Conservation (phyloP, 805 yeast species). For the Candida stauntonica region DNA sequence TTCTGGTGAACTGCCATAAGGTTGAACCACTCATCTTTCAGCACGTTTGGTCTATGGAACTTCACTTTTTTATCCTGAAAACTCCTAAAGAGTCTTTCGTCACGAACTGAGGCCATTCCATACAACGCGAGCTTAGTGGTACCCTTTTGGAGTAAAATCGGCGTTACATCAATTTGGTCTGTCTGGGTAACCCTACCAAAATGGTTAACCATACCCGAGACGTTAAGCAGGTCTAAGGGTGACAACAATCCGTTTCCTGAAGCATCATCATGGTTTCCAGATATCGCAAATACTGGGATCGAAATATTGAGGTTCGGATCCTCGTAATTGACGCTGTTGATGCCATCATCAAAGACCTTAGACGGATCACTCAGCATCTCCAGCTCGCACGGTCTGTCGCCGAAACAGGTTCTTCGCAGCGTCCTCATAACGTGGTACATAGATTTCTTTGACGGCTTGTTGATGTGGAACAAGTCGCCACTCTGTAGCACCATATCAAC, state of each 20-base stretch:
- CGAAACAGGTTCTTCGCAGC: conserved; percentile 68
- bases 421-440: conserved; percentile 76
- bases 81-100: conserved; percentile 79
- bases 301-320: conserved; percentile 88
- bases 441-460: conserved; percentile 84
- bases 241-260: conserved; percentile 80
- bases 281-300: conserved; percentile 85
- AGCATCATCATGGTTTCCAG: conserved; percentile 97
- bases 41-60: conserved; percentile 64
- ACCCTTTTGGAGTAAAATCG: conserved; percentile 81
- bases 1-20: conserved; percentile 89
- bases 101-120: conserved; percentile 85
- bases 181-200: conserved; percentile 78
- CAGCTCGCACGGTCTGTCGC: conserved; percentile 82
- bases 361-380: conserved; percentile 79
- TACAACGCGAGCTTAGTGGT: conserved; percentile 76
- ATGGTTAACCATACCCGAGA: conserved; percentile 81
- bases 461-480: conserved; percentile 90
- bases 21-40: conserved; percentile 72
- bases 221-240: conserved; percentile 81
- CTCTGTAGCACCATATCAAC: conserved; percentile 89
- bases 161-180: conserved; percentile 69
- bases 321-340: conserved; percentile 76
- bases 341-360: conserved; percentile 55
- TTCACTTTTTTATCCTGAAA: conserved; percentile 77